phyloP scores from a whole-genome alignment of 352 stramenopile species.

The Pythium apleroticum region DNA sequence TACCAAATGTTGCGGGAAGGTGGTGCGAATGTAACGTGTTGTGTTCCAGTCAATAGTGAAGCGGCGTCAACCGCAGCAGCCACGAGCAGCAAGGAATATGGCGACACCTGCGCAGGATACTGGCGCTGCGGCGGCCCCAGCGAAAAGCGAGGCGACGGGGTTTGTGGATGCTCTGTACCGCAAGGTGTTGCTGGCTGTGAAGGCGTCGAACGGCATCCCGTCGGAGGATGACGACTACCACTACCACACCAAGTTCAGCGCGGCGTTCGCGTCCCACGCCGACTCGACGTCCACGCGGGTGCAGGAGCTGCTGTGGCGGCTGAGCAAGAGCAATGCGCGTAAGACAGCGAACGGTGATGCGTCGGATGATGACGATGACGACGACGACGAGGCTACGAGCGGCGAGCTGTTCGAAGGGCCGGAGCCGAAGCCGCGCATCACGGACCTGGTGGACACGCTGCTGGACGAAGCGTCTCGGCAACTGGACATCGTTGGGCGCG shows the following conservation, averaged over 20 bases:
- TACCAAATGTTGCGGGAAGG: slow-evolving; percentile 11
- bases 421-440: slow-evolving; percentile 71
- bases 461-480: slow-evolving; percentile 82
- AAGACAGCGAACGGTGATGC: slow-evolving; percentile 20
- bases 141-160: slow-evolving; percentile 26
- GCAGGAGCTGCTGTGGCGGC: slow-evolving; percentile 50
- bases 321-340: slow-evolving; percentile 27
- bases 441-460: slow-evolving; percentile 77
- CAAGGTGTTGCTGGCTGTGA: slow-evolving; percentile 75
- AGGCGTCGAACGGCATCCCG: slow-evolving; percentile 76
- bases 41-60: slow-evolving; percentile 29
- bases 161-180: slow-evolving; percentile 71
- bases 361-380: slow-evolving; percentile 38
- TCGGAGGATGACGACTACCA: slow-evolving; percentile 85
- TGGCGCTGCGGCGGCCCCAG: slow-evolving; percentile 14
- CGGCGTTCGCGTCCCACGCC: slow-evolving; percentile 44
- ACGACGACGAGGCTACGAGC: slow-evolving; percentile 39
- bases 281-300: slow-evolving; percentile 39
- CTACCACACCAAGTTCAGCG: slow-evolving; percentile 78
- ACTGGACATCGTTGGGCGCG: slow-evolving; percentile 55
- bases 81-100: slow-evolving; percentile 1
- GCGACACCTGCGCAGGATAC: slow-evolving; percentile 4
- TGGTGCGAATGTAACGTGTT: slow-evolving; percentile 21
- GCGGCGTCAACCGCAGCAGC: slow-evolving; percentile 7
- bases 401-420: slow-evolving; percentile 71